These are phyloP conservation scores for Penicillium crustosum DNA, from an alignment of 2,329 filamentous ascomycete species.

Conservation along the genomic window DNA sequence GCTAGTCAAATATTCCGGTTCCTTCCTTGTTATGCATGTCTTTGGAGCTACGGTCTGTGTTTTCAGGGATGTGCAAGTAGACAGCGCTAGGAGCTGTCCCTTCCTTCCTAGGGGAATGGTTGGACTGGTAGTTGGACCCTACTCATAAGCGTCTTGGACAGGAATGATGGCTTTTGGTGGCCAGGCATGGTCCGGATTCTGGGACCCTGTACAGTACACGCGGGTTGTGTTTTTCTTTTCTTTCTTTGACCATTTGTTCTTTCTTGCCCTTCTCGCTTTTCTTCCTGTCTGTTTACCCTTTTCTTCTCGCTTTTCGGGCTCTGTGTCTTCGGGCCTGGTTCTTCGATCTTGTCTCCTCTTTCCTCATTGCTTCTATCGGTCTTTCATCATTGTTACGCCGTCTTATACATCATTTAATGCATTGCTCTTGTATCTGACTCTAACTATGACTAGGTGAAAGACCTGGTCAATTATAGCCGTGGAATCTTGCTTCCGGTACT, in stretches of 20 bases:
- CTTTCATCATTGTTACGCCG: constrained; percentile 13
- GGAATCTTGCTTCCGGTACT: neutral
- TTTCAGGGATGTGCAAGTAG: constrained; percentile 16
- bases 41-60: constrained; percentile 33
- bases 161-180: constrained; percentile 10
- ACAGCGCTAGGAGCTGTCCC: constrained; percentile 7
- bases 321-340: constrained; percentile 7
- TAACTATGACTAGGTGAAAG: neutral
- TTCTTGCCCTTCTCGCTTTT: constrained; percentile 15
- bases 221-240: constrained; percentile 19
- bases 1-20: constrained; percentile 9
- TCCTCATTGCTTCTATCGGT: constrained; percentile 9
- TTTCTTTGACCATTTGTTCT: constrained; percentile 10
- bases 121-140: constrained; percentile 19
- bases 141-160: constrained; percentile 21
- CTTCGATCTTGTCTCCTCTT: constrained; percentile 5
- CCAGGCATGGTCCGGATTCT: constrained; percentile 13
- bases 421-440: constrained; percentile 9
- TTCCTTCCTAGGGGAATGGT: constrained; percentile 13
- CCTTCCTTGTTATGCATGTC: constrained; percentile 31
- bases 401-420: constrained; percentile 26
- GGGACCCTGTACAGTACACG: constrained; percentile 24
- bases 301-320: constrained; percentile 5
- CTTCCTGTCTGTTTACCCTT: constrained; percentile 4
- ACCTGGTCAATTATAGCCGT: neutral